A percentile compares a stretch with the other conserved stretches of the same genome.
phyloP scores from a whole-genome alignment of 805 yeast genomes.

The Candida hungchunana region DNA sequence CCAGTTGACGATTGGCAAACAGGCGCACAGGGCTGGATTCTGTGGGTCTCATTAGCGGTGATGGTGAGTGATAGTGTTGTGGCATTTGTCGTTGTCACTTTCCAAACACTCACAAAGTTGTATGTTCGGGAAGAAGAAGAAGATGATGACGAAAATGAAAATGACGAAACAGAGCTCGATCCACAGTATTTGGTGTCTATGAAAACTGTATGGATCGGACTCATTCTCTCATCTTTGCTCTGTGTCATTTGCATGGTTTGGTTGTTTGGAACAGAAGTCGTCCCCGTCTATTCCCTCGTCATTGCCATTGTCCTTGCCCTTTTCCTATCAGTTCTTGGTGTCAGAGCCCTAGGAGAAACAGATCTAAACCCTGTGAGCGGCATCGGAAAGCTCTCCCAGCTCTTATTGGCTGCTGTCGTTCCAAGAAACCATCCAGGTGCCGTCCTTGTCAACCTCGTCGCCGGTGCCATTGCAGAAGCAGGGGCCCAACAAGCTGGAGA shows the following conservation, averaged over 20 bases:
- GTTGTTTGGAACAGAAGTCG: constrained; percentile 59
- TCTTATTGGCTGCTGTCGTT: constrained; percentile 76
- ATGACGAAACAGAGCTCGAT: constrained; percentile 31
- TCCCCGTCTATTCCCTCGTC: constrained; percentile 67
- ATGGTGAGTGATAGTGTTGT: constrained; percentile 92
- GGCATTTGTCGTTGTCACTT: constrained; percentile 62
- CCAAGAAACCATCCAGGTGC: constrained; percentile 76
- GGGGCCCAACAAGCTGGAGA: constrained; percentile 99
- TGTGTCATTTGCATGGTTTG: constrained; percentile 62
- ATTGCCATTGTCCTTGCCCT: constrained; percentile 73
- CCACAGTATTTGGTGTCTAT: constrained; percentile 46
- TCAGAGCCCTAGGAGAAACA: constrained; percentile 93
- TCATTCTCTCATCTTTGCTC: constrained; percentile 57
- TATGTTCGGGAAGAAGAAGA: constrained; percentile 11
- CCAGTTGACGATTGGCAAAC: constrained; percentile 87
- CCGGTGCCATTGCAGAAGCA: constrained; percentile 97
- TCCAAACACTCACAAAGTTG: constrained; percentile 35
- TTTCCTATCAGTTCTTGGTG: constrained; percentile 78
- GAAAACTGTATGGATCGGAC: constrained; percentile 51
- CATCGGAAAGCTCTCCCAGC: constrained; percentile 89
- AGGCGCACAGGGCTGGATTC: constrained; percentile 96
- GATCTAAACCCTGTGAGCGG: constrained; percentile 97
- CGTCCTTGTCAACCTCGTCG: constrained; percentile 78
- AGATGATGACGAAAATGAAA: too few species aligned
- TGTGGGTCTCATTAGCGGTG: constrained; percentile 89